Percentiles rank a stretch among this genome's conserved stretches.
Conservation (phyloP, 495 filamentous ascomycete genomes). For the Hyaloscypha finlandica region DNA sequence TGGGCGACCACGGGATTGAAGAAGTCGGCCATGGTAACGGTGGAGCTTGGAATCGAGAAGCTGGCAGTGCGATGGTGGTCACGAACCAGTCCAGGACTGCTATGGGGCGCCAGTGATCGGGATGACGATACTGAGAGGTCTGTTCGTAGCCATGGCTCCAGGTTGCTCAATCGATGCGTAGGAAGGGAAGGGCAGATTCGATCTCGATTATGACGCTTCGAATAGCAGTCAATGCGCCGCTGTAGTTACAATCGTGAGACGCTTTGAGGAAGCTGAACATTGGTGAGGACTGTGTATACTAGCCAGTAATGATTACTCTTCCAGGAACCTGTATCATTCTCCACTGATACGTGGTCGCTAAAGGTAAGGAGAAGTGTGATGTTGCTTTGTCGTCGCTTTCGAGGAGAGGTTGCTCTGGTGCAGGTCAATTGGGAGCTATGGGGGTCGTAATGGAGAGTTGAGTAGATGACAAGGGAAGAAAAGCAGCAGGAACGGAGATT, state of each 20-base stretch:
- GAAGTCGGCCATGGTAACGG: constrained; percentile 24
- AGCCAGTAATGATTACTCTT: too few relatives aligned
- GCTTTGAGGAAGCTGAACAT: too few relatives aligned
- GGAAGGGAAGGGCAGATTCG: too few relatives aligned
- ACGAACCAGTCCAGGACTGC: constrained; percentile 44
- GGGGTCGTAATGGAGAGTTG: neutral
- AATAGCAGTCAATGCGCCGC: too few relatives aligned
- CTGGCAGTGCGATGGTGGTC: constrained; percentile 38
- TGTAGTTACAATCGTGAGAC: too few relatives aligned
- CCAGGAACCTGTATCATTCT: too few relatives aligned
- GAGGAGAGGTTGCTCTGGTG: neutral
- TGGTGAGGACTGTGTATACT: too few relatives aligned
- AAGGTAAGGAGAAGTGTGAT: neutral
- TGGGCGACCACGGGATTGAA: constrained; percentile 37
- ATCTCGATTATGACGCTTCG: too few relatives aligned
- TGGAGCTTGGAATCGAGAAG: constrained; percentile 31
- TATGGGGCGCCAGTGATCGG: constrained; percentile 44
- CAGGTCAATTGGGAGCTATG: neutral
- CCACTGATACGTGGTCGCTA: neutral
- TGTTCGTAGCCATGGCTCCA: neutral
- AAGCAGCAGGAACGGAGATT: neutral
- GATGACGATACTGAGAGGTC: constrained; percentile 40
- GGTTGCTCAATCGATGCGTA: neutral
- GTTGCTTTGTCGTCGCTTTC: neutral
- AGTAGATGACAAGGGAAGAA: neutral